phyloP scores from a whole-genome alignment of 2,329 filamentous ascomycete genomes.

The Botryotinia narcissicola region DNA sequence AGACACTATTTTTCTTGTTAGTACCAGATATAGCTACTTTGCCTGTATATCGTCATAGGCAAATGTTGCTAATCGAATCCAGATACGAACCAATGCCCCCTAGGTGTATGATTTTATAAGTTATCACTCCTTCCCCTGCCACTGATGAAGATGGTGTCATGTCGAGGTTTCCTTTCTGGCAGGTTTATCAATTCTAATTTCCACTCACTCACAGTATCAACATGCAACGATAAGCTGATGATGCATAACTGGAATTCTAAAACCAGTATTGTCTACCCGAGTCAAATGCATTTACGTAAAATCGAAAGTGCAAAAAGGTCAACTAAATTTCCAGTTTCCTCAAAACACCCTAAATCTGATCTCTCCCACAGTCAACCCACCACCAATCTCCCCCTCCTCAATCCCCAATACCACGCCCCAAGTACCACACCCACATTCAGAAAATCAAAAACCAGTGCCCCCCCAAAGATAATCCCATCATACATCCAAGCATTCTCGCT shows the following conservation, averaged over 20 bases:
- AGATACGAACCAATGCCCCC: not conserved
- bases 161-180: not conserved
- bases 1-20: not conserved
- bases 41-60: not conserved
- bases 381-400: constrained; percentile 24
- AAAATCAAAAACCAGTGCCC: constrained; percentile 66
- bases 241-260: not conserved
- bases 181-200: not conserved
- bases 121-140: not conserved
- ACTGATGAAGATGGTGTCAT: not conserved
- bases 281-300: not conserved
- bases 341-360: not conserved
- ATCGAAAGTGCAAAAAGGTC: not conserved
- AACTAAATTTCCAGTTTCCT: not conserved
- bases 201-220: not conserved
- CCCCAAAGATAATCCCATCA: constrained; percentile 65
- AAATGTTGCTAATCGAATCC: not conserved
- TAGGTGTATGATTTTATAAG: not conserved
- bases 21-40: not conserved
- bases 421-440: constrained; percentile 28
- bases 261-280: not conserved
- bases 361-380: not conserved
- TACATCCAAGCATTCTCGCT: constrained; percentile 62
- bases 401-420: constrained; percentile 25
- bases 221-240: not conserved